Evolutionary conservation across 176 grass and related monocot species (phyloP).

Genomic region (Rhynchospora tenuis): DNA sequence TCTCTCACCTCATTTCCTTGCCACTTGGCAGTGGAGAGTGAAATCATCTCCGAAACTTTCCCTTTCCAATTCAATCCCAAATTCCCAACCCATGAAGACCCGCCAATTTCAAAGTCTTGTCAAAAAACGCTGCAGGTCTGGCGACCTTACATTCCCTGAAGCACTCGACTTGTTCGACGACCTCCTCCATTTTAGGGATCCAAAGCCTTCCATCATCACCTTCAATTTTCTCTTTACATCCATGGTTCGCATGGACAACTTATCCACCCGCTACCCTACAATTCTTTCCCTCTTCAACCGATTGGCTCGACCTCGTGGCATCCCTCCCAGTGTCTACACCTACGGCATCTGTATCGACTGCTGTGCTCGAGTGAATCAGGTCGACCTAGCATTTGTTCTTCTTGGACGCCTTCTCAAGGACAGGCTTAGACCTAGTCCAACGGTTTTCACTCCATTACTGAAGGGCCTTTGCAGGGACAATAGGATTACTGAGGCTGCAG

Average conservation of each 20-base stretch:
- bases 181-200: background rate
- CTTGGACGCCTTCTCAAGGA: background rate
- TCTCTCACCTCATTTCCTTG: too few species aligned
- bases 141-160: too few species aligned
- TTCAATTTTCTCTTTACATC: background rate
- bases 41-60: too few species aligned
- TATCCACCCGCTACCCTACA: background rate
- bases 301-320: background rate
- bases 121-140: too few species aligned
- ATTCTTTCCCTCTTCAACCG: background rate
- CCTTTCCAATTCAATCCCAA: accelerated
- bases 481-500: background rate
- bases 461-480: background rate
- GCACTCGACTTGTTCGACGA: too few species aligned
- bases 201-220: background rate
- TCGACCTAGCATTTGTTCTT: background rate
- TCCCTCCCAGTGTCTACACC: background rate
- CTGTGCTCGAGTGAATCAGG: background rate
- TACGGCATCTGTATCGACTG: background rate
- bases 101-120: too few species aligned
- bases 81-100: too few species aligned
- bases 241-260: background rate
- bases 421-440: background rate
- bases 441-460: background rate
- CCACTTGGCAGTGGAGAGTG: too few species aligned